Base-by-base conservation (phyloP, 441 rosid species). In the Croton laevigatus region DNA sequence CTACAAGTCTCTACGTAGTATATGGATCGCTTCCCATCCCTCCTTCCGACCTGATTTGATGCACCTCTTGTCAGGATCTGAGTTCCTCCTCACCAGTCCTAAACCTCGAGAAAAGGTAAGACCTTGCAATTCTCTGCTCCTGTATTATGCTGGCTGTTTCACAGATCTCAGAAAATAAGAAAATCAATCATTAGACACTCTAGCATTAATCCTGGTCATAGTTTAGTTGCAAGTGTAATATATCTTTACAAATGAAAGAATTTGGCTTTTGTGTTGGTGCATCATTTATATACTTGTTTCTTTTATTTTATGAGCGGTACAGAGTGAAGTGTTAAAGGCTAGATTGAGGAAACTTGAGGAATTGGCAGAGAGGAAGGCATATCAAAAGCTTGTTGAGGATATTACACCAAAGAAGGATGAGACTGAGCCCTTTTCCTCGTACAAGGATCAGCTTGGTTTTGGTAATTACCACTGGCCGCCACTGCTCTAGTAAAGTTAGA, bases 371-470 rank as follows among this genome's bases (percentile, higher is more conserved):
- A 86, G 87, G 83, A 92, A 84, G 27, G 94, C 85, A 8, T 94
- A 94, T 59, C 80, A 83, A 71, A 96, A 90, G 80, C 93, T 94
- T 65, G 96, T 94, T 57, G 92, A 85, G 80, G 99, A 94, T 80
- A 88, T 94, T 27, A 80, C 87, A 17, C 96, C 94, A 1, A 82
- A 37, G 78, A 84, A 74, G 65, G 82, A 84, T 44, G 70, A 75
- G 0, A 60, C 71, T 62, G 96, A 94, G 78, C 99, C 98, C 62
- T 92, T 94, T 84, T 94, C 99, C 10, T 85, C 97, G 65, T 94
- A 94, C 81, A 94, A 92, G 80, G 98, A 94, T 81, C 99, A 92
- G 75, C 87, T 94, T 65, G 99, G 99, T 63, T 94, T 94, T 64
- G 99, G 99, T 92, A 75, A 73, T 57, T 71, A 8, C 42, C 6